Evolutionary conservation across 371 early-diverging fungal species (phyloP).

Genomic region (Actinomortierella ambigua): DNA sequence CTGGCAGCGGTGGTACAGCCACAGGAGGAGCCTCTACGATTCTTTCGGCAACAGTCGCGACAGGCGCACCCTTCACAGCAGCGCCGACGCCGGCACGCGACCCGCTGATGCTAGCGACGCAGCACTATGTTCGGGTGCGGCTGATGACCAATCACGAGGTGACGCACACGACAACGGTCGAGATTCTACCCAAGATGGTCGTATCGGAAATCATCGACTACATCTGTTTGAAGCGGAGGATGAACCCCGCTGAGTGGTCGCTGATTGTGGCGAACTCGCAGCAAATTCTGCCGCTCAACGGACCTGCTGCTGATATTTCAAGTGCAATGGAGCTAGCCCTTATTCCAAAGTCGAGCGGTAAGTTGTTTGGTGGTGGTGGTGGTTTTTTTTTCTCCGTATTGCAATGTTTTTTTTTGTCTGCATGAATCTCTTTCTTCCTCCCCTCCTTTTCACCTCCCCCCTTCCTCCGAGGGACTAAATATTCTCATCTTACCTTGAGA

Average conservation of each 20-base stretch:
- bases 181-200: slow-evolving; percentile 72
- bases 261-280: slow-evolving; percentile 80
- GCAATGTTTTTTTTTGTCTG: slow-evolving; percentile 18
- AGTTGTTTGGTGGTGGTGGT: slow-evolving; percentile 50
- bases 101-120: slow-evolving; percentile 35
- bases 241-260: slow-evolving; percentile 81
- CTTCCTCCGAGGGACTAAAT: not conserved
- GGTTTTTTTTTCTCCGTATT: slow-evolving; percentile 58
- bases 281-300: slow-evolving; percentile 75
- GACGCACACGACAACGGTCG: slow-evolving; percentile 87
- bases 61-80: slow-evolving; percentile 2
- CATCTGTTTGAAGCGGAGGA: slow-evolving; percentile 85
- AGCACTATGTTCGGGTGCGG: slow-evolving; percentile 66
- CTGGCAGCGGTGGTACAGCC: not conserved
- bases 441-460: not conserved
- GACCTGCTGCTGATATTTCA: slow-evolving; percentile 73
- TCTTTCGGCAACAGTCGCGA: slow-evolving; percentile 5
- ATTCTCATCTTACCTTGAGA: not conserved
- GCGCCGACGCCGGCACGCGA: slow-evolving; percentile 9
- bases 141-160: slow-evolving; percentile 65
- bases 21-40: not conserved
- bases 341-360: slow-evolving; percentile 72
- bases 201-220: slow-evolving; percentile 84
- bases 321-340: slow-evolving; percentile 74
- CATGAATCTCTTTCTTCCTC: not conserved